Base-by-base conservation (phyloP, 1,139 yeast species). In the Diutina sp. region DNA sequence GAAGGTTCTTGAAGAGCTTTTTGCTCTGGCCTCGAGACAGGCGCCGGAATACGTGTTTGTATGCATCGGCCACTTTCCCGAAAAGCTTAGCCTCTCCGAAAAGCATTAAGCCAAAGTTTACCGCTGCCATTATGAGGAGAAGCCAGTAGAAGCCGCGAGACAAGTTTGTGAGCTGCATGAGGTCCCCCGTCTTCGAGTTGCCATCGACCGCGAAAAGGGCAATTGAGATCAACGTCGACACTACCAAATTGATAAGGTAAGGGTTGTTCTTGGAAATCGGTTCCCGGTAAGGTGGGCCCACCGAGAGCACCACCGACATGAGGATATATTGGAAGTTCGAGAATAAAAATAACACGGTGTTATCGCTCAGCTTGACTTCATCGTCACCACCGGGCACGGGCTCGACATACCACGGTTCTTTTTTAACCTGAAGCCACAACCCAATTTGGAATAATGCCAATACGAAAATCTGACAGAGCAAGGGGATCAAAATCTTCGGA, bases 231-330 rank as follows among this genome's bases (percentile, higher is more conserved):
- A 73, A 54, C 0, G 79, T 61, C 0, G 95, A 79, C 0, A 72
- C 61, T 0, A 74, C 62, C 56, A 89, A 75, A 55, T 91, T 89
- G 2, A 75, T 56, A 57, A 93, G 73, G 65, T 90, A 91, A 8
- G 96, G 95, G 9, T 63, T 57, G 67, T 93, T 93, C 61, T 82
- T 76, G 46, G 72, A 68, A 64, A 87, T 80, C 1, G 95, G 85
- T 65, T 88, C 86, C 59, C 99, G 78, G 68, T 90, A 95, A n/a
- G 99, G 99, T 12, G 95, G 95, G 0, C 99, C 99, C 35, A 83
- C 88, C 38, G 96, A 87, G 59, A 93, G 73, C 25, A 90, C 82
- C 44, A 90, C 73, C 0, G 98, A 97, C 58, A 85, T 80, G 58
- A 90, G 72, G 56, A 95, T 87, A 68, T 93, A 95, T 72, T 93